Evolutionary conservation across 2,329 filamentous ascomycete species (phyloP).

Genomic region (Rhinocladiella similis): DNA sequence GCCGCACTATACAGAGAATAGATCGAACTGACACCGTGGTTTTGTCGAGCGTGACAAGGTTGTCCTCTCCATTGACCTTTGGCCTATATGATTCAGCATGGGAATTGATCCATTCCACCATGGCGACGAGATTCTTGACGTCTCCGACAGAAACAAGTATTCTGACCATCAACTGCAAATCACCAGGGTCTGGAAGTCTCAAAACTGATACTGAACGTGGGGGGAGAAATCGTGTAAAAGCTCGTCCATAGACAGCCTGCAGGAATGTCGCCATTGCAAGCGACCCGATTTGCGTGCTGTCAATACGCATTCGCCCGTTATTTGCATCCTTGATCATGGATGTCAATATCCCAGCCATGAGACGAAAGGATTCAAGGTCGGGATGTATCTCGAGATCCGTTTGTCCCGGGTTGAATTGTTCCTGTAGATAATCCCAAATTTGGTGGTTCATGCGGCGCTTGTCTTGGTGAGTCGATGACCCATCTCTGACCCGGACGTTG

Average conservation of each 20-base stretch:
- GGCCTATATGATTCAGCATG: conserved; percentile 32
- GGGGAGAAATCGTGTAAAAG: conserved; percentile 14
- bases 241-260: conserved; percentile 13
- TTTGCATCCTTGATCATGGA: conserved; percentile 5
- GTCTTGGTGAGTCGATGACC: not conserved
- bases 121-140: conserved; percentile 11
- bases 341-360: conserved; percentile 5
- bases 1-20: conserved; percentile 13
- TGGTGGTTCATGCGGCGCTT: conserved; percentile 3
- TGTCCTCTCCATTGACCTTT: not conserved
- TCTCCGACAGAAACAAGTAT: conserved; percentile 15
- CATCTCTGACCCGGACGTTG: not conserved
- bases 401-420: conserved; percentile 6
- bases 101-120: conserved; percentile 31
- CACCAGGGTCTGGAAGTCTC: conserved; percentile 9
- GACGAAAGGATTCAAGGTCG: conserved; percentile 21
- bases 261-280: conserved; percentile 15
- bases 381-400: conserved; percentile 8
- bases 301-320: conserved; percentile 6
- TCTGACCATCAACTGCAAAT: conserved; percentile 21
- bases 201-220: conserved; percentile 6
- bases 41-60: no score
- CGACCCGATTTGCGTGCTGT: conserved; percentile 3
- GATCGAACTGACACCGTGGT: not conserved
- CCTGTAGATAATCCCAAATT: conserved; percentile 8